Percentiles rank a stretch among this genome's conserved stretches.
Evolutionary conservation across 148 eudicot genomes (phyloP).

Genomic region (Drosera capensis): DNA sequence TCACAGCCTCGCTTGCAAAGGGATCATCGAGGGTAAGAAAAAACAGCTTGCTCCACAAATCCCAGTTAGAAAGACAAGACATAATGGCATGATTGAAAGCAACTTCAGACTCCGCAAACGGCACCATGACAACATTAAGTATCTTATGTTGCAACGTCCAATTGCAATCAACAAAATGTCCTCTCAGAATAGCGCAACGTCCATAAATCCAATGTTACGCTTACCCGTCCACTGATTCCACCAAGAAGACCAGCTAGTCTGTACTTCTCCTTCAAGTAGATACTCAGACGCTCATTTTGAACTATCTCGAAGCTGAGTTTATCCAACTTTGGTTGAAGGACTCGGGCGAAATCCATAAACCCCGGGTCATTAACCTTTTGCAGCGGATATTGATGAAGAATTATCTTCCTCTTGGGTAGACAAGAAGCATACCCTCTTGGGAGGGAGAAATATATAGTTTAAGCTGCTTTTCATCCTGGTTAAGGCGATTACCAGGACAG

Average conservation of each 20-base stretch:
- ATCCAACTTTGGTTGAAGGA: slow-evolving; percentile 39
- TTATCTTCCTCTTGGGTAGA: slow-evolving; percentile 64
- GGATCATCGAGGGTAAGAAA: slow-evolving; percentile 60
- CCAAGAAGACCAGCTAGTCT: slow-evolving; percentile 27
- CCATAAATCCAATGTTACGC: slow-evolving; percentile 53
- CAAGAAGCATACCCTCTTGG: slow-evolving; percentile 15
- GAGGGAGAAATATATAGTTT: slow-evolving; percentile 10
- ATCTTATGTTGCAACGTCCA: slow-evolving; percentile 8
- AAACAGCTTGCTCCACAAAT: slow-evolving; percentile 46
- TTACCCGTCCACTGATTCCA: slow-evolving; percentile 46
- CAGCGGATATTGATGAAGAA: slow-evolving; percentile 58
- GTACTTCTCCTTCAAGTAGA: slow-evolving; percentile 28
- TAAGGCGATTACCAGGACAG: slow-evolving; percentile 31
- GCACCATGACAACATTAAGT: slow-evolving; percentile 28
- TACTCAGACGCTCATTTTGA: slow-evolving; percentile 17
- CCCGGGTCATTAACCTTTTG: slow-evolving; percentile 38
- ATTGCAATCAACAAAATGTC: slow-evolving; percentile 2
- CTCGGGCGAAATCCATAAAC: slow-evolving; percentile 25
- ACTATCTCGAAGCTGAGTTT: slow-evolving; percentile 11
- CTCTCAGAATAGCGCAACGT: too few relatives aligned
- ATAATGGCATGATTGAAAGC: slow-evolving; percentile 49
- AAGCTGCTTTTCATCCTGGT: slow-evolving; percentile 17
- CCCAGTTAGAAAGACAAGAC: slow-evolving; percentile 62
- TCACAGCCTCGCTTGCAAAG: slow-evolving; percentile 32
- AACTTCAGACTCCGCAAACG: slow-evolving; percentile 54